Evolutionary conservation across 176 grass and related monocot species (phyloP), one percentile per base, ranked within the genome.

Genomic region (Thinopyrum elongatum): DNA sequence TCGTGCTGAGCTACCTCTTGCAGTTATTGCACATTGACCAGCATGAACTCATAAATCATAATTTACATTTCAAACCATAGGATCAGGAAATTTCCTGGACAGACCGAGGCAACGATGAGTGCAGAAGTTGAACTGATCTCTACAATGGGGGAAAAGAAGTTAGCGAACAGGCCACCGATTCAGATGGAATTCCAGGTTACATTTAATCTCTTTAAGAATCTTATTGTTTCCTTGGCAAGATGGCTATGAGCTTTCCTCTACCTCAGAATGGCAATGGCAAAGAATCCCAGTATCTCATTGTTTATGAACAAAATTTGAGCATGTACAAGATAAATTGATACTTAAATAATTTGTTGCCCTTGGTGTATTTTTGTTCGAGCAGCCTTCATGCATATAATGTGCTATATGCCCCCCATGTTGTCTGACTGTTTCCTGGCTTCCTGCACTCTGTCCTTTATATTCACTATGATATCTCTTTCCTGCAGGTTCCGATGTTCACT

Each of bases 151-250:
- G 97, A 99, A 80, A 99, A 99, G 92, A 99, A 99, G 86, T 87
- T 92, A 21, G 93, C 89, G 81, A 99, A 95, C 30, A 93, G 92
- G 31, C 94, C 97, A 75, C 97, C 97, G 10, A 99, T 99, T 86
- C 94, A 99, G 77, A 99, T 99, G 97, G 97, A 99, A 89, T 99
- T 99, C 73, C 97, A 96, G 97, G 97, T 99, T 85, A 84, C 34
- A 66, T 27, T 75, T 64, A 22, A 84, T 19, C 49, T 77, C 22
- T 17, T 68, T 58, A 79, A 82, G 25, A 69, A 17, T 15, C n/a
- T 3, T 68, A 34, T 58, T 36, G 47, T 75, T 82, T 38, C 6
- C 55, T 25, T 70, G 26, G 6, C 69, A 29, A 38, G 30, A 63
- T 76, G 28, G 42, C 70, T 64, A 29, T 51, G 27, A 65, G 33